Conservation (phyloP, 805 yeast genomes). For the Yamadazyma ubonensis region DNA sequence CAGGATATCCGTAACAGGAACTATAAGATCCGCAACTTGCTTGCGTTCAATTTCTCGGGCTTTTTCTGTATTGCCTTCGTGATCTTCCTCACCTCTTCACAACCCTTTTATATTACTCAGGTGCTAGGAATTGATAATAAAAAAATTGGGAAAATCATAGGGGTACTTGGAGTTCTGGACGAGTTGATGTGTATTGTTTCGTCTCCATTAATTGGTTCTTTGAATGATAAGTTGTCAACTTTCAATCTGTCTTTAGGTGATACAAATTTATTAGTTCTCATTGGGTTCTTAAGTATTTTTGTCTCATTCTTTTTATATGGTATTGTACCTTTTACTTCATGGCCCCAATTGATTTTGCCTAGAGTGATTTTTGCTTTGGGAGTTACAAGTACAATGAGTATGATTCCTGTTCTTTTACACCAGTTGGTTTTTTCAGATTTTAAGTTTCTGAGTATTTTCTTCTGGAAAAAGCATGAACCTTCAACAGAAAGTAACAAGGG, state of each 20-base stretch:
- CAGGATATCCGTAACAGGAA: conserved; percentile 8
- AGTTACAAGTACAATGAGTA: conserved; percentile 51
- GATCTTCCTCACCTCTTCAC: conserved; percentile 40
- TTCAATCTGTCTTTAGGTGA: conserved; percentile 36
- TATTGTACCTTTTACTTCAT: conserved; percentile 42
- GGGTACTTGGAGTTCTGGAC: conserved; percentile 49
- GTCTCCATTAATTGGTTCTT: conserved; percentile 63
- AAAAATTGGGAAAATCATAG: conserved; percentile 33
- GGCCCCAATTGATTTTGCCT: conserved; percentile 36
- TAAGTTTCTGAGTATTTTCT: conserved; percentile 24
- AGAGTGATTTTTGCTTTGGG: conserved; percentile 63
- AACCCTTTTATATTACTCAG: conserved; percentile 38
- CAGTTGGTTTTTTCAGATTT: conserved; percentile 52
- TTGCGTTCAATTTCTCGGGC: conserved; percentile 36
- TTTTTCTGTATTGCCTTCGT: conserved; percentile 39
- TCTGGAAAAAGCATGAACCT: conserved; percentile 21
- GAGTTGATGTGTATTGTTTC: conserved; percentile 53
- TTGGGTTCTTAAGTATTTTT: conserved; percentile 50
- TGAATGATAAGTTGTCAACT: conserved; percentile 51
- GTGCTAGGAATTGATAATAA: conserved; percentile 25
- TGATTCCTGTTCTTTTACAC: conserved; percentile 60
- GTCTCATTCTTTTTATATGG: conserved; percentile 51
- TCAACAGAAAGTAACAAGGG: conserved; percentile 10
- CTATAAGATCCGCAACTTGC: conserved; percentile 22
- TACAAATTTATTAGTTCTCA: conserved; percentile 49